Evolutionary conservation across 2,329 filamentous ascomycete species (phyloP).

Genomic region (Xylaria sp.): DNA sequence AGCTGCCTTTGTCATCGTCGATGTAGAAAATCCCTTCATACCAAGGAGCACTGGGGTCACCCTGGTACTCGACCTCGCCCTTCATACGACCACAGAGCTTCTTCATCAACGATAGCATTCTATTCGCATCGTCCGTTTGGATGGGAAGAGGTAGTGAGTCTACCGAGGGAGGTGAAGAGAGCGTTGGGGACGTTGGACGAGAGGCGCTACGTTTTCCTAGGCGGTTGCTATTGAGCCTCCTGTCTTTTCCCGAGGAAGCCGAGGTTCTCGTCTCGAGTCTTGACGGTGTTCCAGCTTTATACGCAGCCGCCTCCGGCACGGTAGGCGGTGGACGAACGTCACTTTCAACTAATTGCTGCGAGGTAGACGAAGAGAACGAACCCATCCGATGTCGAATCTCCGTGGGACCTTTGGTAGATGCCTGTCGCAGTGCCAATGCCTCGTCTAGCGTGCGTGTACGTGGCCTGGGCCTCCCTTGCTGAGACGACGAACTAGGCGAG

Average conservation of each 20-base stretch:
- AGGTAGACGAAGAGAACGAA: slow-evolving; percentile 70
- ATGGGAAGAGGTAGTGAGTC: slow-evolving; percentile 70
- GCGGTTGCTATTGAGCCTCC: slow-evolving; percentile 60
- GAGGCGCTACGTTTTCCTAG: slow-evolving; percentile 66
- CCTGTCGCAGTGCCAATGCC: slow-evolving; percentile 58
- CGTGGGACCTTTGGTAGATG: slow-evolving; percentile 47
- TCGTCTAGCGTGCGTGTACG: slow-evolving; percentile 69
- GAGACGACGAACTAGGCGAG: slow-evolving; percentile 55
- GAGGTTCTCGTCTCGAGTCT: slow-evolving; percentile 51
- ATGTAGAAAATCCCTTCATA: slow-evolving; percentile 78
- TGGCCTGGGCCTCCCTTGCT: slow-evolving; percentile 56
- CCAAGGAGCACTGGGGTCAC: slow-evolving; percentile 71
- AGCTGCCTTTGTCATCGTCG: slow-evolving; percentile 76
- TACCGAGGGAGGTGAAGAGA: slow-evolving; percentile 65
- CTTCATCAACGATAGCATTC: slow-evolving; percentile 80
- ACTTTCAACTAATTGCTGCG: slow-evolving; percentile 61
- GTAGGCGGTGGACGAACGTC: slow-evolving; percentile 55
- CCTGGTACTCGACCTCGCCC: slow-evolving; percentile 78
- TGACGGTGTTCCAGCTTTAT: slow-evolving; percentile 53
- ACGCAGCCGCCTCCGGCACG: slow-evolving; percentile 56
- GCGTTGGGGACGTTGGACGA: slow-evolving; percentile 67
- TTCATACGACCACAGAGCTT: slow-evolving; percentile 81
- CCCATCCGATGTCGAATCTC: slow-evolving; percentile 73
- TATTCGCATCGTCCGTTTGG: slow-evolving; percentile 74
- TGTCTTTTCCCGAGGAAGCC: slow-evolving; percentile 54